Evolutionary conservation across 345 rosid genomes (phyloP).

Genomic region (Draba incana): DNA sequence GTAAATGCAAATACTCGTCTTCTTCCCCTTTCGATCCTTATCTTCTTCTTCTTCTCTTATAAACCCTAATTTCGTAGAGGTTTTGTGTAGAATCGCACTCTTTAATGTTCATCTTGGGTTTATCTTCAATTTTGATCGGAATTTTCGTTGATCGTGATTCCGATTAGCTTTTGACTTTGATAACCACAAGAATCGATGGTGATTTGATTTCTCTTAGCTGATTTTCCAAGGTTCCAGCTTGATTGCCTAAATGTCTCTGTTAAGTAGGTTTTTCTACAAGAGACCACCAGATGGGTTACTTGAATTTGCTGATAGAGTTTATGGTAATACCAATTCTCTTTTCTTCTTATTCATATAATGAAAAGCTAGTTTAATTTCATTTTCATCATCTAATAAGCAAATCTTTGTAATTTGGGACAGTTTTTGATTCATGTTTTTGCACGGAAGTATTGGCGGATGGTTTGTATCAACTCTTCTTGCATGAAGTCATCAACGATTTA

Average conservation of each 20-base stretch:
- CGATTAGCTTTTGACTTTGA: conserved; percentile 38
- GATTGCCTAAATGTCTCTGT: conserved; percentile 60
- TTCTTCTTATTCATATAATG: background rate
- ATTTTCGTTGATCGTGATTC: conserved; percentile 8
- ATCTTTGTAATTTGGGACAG: conserved; percentile 48
- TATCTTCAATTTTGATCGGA: conserved; percentile 6
- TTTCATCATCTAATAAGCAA: background rate
- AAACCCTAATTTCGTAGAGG: conserved; percentile 36
- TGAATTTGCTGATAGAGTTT: conserved; percentile 94
- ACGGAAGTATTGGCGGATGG: conserved; percentile 80
- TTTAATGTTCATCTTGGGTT: background rate
- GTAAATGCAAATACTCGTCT: conserved; percentile 8
- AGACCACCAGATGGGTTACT: conserved; percentile 98
- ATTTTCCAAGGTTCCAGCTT: conserved; percentile 22
- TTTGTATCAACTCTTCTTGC: conserved; percentile 69
- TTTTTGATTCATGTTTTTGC: conserved; percentile 93
- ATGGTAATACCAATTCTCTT: conserved; percentile 51
- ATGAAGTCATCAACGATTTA: conserved; percentile 71
- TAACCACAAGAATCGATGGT: conserved; percentile 16
- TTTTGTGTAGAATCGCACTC: conserved; percentile 17
- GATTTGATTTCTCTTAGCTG: conserved; percentile 25
- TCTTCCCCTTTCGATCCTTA: conserved; percentile 3
- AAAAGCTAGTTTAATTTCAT: background rate
- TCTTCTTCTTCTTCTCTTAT: conserved; percentile 9
- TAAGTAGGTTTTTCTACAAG: conserved; percentile 86